Base-by-base conservation (phyloP, 2,329 filamentous ascomycete species). In the Colletotrichum sp. region DNA sequence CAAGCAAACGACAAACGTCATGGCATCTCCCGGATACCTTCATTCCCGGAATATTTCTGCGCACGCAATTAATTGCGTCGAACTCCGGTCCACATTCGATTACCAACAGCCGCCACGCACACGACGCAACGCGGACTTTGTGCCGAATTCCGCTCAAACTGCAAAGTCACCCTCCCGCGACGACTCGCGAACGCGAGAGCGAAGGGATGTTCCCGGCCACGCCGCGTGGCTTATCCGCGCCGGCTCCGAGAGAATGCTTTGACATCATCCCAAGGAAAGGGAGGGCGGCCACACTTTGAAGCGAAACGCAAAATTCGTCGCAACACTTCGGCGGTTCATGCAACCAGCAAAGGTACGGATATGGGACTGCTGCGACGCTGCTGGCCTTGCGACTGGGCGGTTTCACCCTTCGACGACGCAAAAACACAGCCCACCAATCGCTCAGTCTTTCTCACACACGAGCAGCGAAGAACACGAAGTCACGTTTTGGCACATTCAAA, bases 231-330 rank as follows among this genome's bases (percentile, higher is more conserved):
- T 30, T 13, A 68, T 16, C 59, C 66, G n/a, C n/a, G 34, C 67
- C 36, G 60, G 44, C 34, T 65, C 32, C 44, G 60, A 66, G 27
- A 19, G 0, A 22, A 7, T 44, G 60, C 63, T 60, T 71, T 32
- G 67, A 71, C 25, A 59, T 39, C 63, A 39, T 68, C 69, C 55
- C 55, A 72, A 64, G n/a, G n/a, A 52, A 52, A 52, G 44, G 12
- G 6, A 13, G 11, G n/a, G 44, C 39, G 44, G 44, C n/a, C n/a
- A 12, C 28, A 27, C 57, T 39, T 67, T 48, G 34, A 68, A 55
- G 63, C 69, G 69, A 75, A 75, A 75, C 69, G 44, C 63, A 12
- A 48, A 72, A 67, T 67, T 72, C 73, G 69, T 68, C 73, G 55
- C 69, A 72, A 72, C 63, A 61, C 39, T 22, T 30, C 64, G 25